Evolutionary conservation across 371 early-diverging fungal genomes (phyloP).

Genomic region (Lichtheimia hyalospora): DNA sequence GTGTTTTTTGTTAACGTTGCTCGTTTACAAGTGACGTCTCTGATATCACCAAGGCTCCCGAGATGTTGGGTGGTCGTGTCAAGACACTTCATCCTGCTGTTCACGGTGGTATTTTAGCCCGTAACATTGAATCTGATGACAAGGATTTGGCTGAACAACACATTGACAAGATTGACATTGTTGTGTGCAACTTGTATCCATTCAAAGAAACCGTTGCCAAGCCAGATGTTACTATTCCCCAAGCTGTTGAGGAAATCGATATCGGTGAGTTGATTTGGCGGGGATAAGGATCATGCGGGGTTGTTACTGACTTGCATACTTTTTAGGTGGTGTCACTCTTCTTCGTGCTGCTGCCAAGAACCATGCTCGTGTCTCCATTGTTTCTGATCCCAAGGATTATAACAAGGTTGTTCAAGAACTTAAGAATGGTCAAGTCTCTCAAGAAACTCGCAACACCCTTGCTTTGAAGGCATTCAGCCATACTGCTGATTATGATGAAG

Average conservation of each 20-base stretch:
- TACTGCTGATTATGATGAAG: slow-evolving; percentile 94
- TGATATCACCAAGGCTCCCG: slow-evolving; percentile 95
- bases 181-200: slow-evolving; percentile 97
- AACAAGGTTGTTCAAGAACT: slow-evolving; percentile 73
- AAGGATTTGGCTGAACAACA: slow-evolving; percentile 85
- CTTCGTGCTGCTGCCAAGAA: slow-evolving; percentile 98
- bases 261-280: slow-evolving; percentile 65
- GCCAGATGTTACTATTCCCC: slow-evolving; percentile 84
- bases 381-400: slow-evolving; percentile 94
- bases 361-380: slow-evolving; percentile 91
- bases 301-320: neutral
- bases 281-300: neutral
- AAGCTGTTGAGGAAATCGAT: slow-evolving; percentile 97
- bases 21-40: slow-evolving; percentile 80
- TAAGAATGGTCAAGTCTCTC: slow-evolving; percentile 46
- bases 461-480: slow-evolving; percentile 92
- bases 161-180: slow-evolving; percentile 92
- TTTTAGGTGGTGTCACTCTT: slow-evolving; percentile 91
- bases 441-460: slow-evolving; percentile 60
- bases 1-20: slow-evolving; percentile 1
- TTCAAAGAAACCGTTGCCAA: slow-evolving; percentile 94
- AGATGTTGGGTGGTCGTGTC: slow-evolving; percentile 98
- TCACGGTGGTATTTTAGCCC: slow-evolving; percentile 97
- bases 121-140: slow-evolving; percentile 82
- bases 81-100: slow-evolving; percentile 98